A percentile compares a stretch with the other conserved stretches of the same genome.
Conservation (phyloP, 2,329 filamentous ascomycete genomes). For the Biscogniauxia marginata region DNA sequence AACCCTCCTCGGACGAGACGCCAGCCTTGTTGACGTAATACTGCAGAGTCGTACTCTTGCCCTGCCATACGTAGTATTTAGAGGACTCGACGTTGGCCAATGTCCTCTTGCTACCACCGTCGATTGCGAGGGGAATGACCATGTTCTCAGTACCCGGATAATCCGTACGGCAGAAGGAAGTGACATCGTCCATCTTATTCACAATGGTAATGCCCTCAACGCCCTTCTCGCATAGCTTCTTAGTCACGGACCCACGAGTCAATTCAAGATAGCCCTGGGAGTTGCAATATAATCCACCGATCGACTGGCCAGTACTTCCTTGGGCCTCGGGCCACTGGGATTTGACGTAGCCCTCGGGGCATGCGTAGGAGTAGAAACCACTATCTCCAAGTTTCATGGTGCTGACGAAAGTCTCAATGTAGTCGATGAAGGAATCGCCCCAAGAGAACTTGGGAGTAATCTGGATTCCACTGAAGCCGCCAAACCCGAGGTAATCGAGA, state of each 20-base stretch:
- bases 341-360: conserved; percentile 89
- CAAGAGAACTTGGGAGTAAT: conserved; percentile 51
- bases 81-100: conserved; percentile 74
- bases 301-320: conserved; percentile 76
- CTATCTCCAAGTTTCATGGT: conserved; percentile 57
- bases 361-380: conserved; percentile 90
- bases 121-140: conserved; percentile 71
- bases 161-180: conserved; percentile 88
- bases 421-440: conserved; percentile 54
- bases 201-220: conserved; percentile 67
- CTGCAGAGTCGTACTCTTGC: conserved; percentile 77
- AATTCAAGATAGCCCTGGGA: conserved; percentile 69
- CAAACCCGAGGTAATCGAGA: conserved; percentile 65
- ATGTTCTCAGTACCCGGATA: conserved; percentile 92
- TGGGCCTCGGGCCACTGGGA: conserved; percentile 82
- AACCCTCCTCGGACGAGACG: conserved; percentile 63
- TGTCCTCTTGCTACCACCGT: conserved; percentile 55
- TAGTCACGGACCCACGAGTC: conserved; percentile 61
- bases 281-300: conserved; percentile 86
- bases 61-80: conserved; percentile 77
- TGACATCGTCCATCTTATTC: conserved; percentile 68
- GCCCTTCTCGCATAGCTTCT: conserved; percentile 73
- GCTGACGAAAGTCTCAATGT: conserved; percentile 62
- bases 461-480: conserved; percentile 81
- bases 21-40: conserved; percentile 94